These are phyloP conservation scores for Saccharata proteae DNA, from an alignment of 2,329 filamentous ascomycete genomes.

Conservation along the genomic window DNA sequence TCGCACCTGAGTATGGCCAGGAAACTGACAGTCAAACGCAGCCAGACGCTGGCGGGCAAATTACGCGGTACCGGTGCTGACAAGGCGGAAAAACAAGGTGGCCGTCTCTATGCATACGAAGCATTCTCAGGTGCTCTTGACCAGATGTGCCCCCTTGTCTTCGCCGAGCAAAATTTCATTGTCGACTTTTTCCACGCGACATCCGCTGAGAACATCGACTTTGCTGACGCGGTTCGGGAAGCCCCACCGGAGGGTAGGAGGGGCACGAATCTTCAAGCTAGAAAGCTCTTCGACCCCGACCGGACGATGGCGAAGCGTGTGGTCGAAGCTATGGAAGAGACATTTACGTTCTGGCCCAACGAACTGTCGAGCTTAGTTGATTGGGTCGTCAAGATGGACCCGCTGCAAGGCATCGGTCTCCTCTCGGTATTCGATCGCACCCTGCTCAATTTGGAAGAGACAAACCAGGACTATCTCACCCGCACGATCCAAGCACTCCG, in stretches of 20 bases:
- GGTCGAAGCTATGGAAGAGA: constrained; percentile 75
- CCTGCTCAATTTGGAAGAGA: constrained; percentile 67
- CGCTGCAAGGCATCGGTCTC: constrained; percentile 84
- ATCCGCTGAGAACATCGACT: constrained; percentile 71
- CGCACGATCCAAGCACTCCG: constrained; percentile 70
- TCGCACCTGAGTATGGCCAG: constrained; percentile 55
- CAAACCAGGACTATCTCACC: constrained; percentile 85
- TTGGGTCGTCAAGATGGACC: constrained; percentile 70
- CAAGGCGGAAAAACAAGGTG: constrained; percentile 45
- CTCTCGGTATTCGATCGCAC: constrained; percentile 71
- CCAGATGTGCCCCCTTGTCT: constrained; percentile 69
- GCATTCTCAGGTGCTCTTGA: constrained; percentile 70
- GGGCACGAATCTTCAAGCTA: constrained; percentile 59
- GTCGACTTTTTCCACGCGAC: constrained; percentile 94
- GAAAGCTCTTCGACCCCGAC: constrained; percentile 78
- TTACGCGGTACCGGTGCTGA: constrained; percentile 58
- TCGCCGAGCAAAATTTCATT: constrained; percentile 93
- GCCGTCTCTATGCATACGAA: constrained; percentile 63
- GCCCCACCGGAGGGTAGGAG: constrained; percentile 54
- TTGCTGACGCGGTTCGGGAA: constrained; percentile 63
- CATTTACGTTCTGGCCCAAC: constrained; percentile 69
- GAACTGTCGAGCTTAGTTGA: constrained; percentile 72
- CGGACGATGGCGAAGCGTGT: constrained; percentile 74
- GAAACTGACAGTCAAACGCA: constrained; percentile 87
- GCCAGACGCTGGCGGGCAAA: constrained; percentile 69